These are phyloP conservation scores for Mycena kentingensis DNA, from an alignment of 768 basidiomycete species.

Conservation along the genomic window DNA sequence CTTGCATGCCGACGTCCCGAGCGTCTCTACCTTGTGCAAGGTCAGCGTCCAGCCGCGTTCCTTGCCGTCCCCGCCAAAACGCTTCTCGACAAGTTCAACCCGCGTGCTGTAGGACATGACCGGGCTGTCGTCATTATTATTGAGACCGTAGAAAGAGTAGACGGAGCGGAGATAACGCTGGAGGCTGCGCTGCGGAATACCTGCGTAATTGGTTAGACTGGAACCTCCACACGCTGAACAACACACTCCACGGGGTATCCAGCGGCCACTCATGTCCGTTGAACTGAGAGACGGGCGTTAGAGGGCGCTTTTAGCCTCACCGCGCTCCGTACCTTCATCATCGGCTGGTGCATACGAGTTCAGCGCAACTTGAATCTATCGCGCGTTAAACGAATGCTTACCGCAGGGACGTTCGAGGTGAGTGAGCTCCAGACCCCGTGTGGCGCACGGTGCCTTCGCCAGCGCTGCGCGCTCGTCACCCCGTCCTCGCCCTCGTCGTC, in stretches of 20 bases:
- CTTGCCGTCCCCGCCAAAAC: conserved; percentile 28
- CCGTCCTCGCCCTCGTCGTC: conserved; percentile 26
- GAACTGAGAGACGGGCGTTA: conserved; percentile 24
- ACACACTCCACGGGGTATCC: conserved; percentile 37
- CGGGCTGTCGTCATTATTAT: conserved; percentile 44
- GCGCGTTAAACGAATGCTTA: conserved; percentile 17
- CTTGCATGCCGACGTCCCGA: conserved; percentile 7
- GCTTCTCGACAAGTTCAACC: conserved; percentile 48
- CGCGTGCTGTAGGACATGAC: conserved; percentile 48
- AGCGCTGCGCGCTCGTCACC: conserved; percentile 21
- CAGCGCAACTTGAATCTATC: conserved; percentile 53
- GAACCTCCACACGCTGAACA: neutral
- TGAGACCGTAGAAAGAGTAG: conserved; percentile 43
- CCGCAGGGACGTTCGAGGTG: conserved; percentile 38
- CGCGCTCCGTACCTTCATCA: conserved; percentile 25
- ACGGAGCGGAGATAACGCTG: conserved; percentile 44
- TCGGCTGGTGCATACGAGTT: conserved; percentile 52
- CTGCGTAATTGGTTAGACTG: conserved; percentile 23
- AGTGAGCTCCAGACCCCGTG: conserved; percentile 40
- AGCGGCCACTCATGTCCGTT: conserved; percentile 35
- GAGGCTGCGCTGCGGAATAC: conserved; percentile 36
- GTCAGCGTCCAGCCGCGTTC: conserved; percentile 40
- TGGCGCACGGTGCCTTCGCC: conserved; percentile 37
- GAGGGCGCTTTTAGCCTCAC: neutral
- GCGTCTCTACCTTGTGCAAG: conserved; percentile 30